These are phyloP conservation scores for Russula virescens DNA, from an alignment of 768 basidiomycete genomes.

Conservation along the genomic window DNA sequence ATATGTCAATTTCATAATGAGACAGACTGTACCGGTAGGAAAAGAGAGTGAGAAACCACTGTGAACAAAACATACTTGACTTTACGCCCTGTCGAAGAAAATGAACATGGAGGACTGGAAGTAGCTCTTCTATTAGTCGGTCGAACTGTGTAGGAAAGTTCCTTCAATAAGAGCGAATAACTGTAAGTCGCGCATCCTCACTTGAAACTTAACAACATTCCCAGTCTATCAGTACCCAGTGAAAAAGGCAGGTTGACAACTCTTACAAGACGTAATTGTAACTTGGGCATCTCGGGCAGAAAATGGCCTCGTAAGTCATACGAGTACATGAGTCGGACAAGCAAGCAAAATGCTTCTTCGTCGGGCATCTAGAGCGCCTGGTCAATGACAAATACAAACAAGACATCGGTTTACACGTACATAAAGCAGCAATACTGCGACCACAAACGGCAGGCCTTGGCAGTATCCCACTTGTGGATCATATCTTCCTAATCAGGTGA, in stretches of 20 bases:
- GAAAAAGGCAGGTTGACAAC: constrained; percentile 1
- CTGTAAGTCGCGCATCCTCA: constrained; percentile 26
- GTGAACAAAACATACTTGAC: constrained; percentile 97
- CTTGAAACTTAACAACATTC: constrained; percentile 48
- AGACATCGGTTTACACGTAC: constrained; percentile 40
- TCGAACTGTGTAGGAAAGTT: constrained; percentile 60
- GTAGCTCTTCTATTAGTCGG: constrained; percentile 83
- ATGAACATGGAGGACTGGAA: constrained; percentile 90
- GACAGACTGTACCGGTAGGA: constrained; percentile 67
- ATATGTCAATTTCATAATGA: not conserved
- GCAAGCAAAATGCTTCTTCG: constrained; percentile 94
- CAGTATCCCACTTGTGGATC: constrained; percentile 95
- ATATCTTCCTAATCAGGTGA: constrained; percentile 45
- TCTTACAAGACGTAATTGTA: constrained; percentile 83
- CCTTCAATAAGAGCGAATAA: constrained; percentile 1
- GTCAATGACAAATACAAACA: not conserved
- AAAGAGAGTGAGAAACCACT: constrained; percentile 98
- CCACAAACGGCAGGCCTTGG: constrained; percentile 95
- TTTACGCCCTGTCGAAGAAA: constrained; percentile 92
- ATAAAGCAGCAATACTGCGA: constrained; percentile 87
- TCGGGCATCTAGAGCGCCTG: constrained; percentile 81
- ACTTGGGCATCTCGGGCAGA: constrained; percentile 97
- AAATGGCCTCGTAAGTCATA: constrained; percentile 96
- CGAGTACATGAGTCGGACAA: constrained; percentile 92
- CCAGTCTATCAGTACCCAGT: not conserved